Percentiles rank a stretch among this genome's conserved stretches.
Conservation (phyloP, 768 basidiomycete genomes). For the Podaxis sp. region DNA sequence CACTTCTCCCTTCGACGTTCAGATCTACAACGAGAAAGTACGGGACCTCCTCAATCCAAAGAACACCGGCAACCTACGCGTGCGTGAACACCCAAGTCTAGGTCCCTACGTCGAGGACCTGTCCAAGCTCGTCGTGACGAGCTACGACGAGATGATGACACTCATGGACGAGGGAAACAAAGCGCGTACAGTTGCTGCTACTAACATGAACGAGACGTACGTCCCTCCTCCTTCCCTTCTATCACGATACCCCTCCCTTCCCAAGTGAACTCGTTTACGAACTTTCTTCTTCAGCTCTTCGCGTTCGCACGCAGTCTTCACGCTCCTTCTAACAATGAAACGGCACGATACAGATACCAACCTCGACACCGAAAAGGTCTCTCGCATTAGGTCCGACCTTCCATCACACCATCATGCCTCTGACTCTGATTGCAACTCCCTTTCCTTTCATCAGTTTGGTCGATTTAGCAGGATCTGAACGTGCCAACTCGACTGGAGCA, state of each 20-base stretch:
- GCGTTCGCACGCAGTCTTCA: conserved; percentile 98
- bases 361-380: conserved; percentile 97
- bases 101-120: conserved; percentile 99
- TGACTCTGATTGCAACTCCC: conserved; percentile 8
- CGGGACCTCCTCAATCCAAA: conserved; percentile 96
- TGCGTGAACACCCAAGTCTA: conserved; percentile 93
- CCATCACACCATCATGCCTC: not conserved
- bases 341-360: conserved; percentile 80
- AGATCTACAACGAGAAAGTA: conserved; percentile 99
- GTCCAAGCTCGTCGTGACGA: conserved; percentile 87
- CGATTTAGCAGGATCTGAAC: conserved; percentile 95
- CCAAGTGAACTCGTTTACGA: conserved; percentile 7
- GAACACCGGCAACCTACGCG: conserved; percentile 93
- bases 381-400: conserved; percentile 79
- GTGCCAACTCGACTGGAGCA: conserved; percentile 97
- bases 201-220: conserved; percentile 99
- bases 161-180: conserved; percentile 99
- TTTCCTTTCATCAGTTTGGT: conserved; percentile 59
- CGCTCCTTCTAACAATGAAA: conserved; percentile 91
- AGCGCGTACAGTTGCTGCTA: conserved; percentile 96
- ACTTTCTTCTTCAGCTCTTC: conserved; percentile 61
- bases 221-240: conserved; percentile 26
- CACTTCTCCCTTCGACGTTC: not conserved
- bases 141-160: conserved; percentile 96
- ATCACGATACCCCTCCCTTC: conserved; percentile 1